Base-by-base conservation (phyloP, 139 green algal species). In the Nannochloris sp. region DNA sequence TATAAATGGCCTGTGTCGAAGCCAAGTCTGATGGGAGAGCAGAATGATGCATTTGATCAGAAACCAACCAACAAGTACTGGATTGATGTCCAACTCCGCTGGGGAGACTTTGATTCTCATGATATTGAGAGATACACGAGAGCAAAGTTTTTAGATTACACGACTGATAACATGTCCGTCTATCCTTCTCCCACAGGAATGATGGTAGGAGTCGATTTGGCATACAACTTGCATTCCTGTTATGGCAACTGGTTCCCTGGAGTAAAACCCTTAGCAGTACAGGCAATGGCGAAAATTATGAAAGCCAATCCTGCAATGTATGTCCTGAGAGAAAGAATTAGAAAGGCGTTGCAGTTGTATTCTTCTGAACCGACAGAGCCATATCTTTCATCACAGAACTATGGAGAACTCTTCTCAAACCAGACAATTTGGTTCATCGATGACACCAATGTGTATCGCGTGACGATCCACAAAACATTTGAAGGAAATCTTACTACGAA, bases 391-490 rank as follows among this genome's bases (percentile, higher is more conserved):
- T 83, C 65, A 37, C 86, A 98, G 78, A 98, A 98, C 80, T 98
- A 98, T 65, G 93, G 93, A 60, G 93, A 99, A 85, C 86, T 99
- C 53, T 97, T 97, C 73, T 81, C 61, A 70, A 95, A 96, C 78
- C 94, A 99, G 86, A 96, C 90, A 73, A 96, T 99, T 72, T 99
- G 94, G 70, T 99, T 99, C 72, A 92, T 99, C 63, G 93, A 99
- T 60, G 93, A 99, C 88, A 97, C 93, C 72, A 99, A 99, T 72
- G 93, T 99, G 73, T 98, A 99, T 81, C 87, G 93, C 61, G 93
- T 99, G 40, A 99, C 93, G 36, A 99, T 99, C 74, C 93, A 99
- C 88, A 99, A 98, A 83, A 97, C 92, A 7, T 81, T 81, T 66
- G 93, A 99, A 84, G 93, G 93, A 62, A 99, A 99, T 77, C 80